phyloP scores from a whole-genome alignment of 768 basidiomycete species.

The Guyanaporus albipodus region DNA sequence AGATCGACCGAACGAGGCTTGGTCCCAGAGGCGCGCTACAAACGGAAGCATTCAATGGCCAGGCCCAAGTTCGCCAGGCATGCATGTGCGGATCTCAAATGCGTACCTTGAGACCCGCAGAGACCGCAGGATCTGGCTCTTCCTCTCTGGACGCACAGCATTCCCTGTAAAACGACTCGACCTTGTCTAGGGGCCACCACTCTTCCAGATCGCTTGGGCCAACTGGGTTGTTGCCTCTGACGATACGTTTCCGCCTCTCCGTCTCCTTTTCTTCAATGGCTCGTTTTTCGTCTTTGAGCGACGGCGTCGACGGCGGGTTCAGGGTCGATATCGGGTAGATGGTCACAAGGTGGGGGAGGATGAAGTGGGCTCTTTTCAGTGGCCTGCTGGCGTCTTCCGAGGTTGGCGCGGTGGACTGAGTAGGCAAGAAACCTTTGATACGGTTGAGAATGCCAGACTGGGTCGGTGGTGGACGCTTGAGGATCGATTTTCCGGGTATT shows the following conservation, averaged over 20 bases:
- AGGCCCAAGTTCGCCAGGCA: neutral
- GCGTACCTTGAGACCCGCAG: slow-evolving; percentile 66
- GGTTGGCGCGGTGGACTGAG: slow-evolving; percentile 35
- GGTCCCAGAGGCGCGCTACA: slow-evolving; percentile 48
- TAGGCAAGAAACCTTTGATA: slow-evolving; percentile 70
- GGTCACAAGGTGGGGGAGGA: slow-evolving; percentile 78
- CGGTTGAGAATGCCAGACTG: slow-evolving; percentile 70
- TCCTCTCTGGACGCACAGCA: slow-evolving; percentile 80
- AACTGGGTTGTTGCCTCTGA: slow-evolving; percentile 51
- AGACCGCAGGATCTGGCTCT: slow-evolving; percentile 57
- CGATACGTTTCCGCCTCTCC: slow-evolving; percentile 61
- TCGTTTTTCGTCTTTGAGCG: slow-evolving; percentile 75
- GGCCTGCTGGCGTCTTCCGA: slow-evolving; percentile 51
- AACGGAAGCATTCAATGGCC: neutral
- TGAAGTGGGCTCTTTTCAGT: slow-evolving; percentile 87
- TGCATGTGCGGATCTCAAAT: neutral
- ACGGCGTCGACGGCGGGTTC: slow-evolving; percentile 78
- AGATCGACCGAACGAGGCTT: slow-evolving; percentile 73
- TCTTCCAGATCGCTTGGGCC: slow-evolving; percentile 41
- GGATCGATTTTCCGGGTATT: slow-evolving; percentile 75
- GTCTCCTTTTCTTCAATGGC: slow-evolving; percentile 74
- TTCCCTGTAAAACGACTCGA: slow-evolving; percentile 83
- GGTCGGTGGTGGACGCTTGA: slow-evolving; percentile 69
- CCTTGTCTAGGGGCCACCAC: slow-evolving; percentile 84
- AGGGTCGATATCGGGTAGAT: slow-evolving; percentile 87